phyloP scores from a whole-genome alignment of 805 yeast genomes.

The Candida glaebosa region DNA sequence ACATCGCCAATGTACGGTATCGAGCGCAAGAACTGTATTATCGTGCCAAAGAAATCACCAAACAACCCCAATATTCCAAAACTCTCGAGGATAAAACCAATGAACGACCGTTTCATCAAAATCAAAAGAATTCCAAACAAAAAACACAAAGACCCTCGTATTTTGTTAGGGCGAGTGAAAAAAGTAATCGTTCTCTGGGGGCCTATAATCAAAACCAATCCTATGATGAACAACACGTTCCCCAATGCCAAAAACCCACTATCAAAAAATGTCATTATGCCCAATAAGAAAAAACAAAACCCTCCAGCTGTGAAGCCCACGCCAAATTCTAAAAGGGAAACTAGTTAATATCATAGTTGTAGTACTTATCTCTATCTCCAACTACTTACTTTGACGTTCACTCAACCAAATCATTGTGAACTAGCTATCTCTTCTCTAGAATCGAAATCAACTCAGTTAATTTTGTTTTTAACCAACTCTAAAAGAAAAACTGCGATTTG shows the following conservation, averaged over 20 bases:
- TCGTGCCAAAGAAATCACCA: slow-evolving; percentile 90
- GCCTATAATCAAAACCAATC: slow-evolving; percentile 83
- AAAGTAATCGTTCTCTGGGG: slow-evolving; percentile 76
- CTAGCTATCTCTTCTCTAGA: too few relatives aligned
- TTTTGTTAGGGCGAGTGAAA: slow-evolving; percentile 81
- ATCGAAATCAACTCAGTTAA: too few relatives aligned
- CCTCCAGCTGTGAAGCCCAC: slow-evolving; percentile 91
- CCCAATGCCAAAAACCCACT: slow-evolving; percentile 88
- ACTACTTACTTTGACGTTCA: slow-evolving; percentile 65
- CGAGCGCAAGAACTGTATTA: slow-evolving; percentile 81
- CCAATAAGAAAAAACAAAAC: slow-evolving; percentile 71
- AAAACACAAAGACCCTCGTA: slow-evolving; percentile 84
- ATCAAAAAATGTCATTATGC: slow-evolving; percentile 83
- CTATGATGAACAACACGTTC: slow-evolving; percentile 74
- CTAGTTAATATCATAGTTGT: neutral
- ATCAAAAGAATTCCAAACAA: slow-evolving; percentile 72
- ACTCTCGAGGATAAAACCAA: slow-evolving; percentile 81
- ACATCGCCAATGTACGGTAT: slow-evolving; percentile 86
- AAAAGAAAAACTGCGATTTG: too few relatives aligned
- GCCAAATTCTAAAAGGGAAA: slow-evolving; percentile 65
- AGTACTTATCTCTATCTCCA: neutral
- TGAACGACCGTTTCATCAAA: slow-evolving; percentile 68
- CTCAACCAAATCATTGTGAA: slow-evolving; percentile 61
- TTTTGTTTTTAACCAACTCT: too few relatives aligned
- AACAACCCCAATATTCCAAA: slow-evolving; percentile 88